Evolutionary conservation across 352 stramenopile genomes (phyloP), one percentile per base, ranked within the genome.

Genomic region (Globisporangium yorkense): DNA sequence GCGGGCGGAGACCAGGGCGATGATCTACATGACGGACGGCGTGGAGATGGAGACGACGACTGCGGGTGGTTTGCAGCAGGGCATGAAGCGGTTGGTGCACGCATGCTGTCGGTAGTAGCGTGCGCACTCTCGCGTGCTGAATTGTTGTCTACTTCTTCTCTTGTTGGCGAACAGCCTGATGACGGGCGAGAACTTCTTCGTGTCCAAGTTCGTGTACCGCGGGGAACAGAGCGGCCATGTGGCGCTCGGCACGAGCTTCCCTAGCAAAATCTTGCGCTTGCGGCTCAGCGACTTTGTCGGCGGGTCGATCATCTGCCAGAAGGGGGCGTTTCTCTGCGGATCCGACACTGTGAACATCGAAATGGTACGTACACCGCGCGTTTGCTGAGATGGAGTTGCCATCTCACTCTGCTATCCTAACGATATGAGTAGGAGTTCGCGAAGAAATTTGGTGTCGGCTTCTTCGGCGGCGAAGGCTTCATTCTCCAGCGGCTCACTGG

Each of bases 1-100:
- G 37, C 78, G 94, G 35, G 92, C 93, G 6, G 93, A 98, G 67
- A 96, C 78, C 15, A 92, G 92, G 7, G 87, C 92, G 16, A 97
- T 98, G 85, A 88, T 98, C 48, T 98, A 97, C 74, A 98, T 98
- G 92, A 98, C 90, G 7, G 77, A 98, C 37, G 88, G 88, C 31
- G 80, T 98, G 7, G 73, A 89, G 33, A 96, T 97, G 83, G 79
- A 96, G 47, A 97, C 88, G 35, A 93, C 77, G 0, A 96, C 87
- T 8, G 91, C 88, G n/a, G 92, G 88, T n/a, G 94, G 91, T 3
- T 70, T 97, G 35, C 82, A 88, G 8, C 71, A 92, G 61, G 91
- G 87, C 24, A 74, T 97, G 52, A 85, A 93, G 66, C 66, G 89
- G 57, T 90, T 80, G 52, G 59, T 90, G 75, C 20, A 5, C 16